Evolutionary conservation across 148 eudicot genomes (phyloP), one percentile per base, ranked within the genome.

Genomic region (Nepenthes gracilis): DNA sequence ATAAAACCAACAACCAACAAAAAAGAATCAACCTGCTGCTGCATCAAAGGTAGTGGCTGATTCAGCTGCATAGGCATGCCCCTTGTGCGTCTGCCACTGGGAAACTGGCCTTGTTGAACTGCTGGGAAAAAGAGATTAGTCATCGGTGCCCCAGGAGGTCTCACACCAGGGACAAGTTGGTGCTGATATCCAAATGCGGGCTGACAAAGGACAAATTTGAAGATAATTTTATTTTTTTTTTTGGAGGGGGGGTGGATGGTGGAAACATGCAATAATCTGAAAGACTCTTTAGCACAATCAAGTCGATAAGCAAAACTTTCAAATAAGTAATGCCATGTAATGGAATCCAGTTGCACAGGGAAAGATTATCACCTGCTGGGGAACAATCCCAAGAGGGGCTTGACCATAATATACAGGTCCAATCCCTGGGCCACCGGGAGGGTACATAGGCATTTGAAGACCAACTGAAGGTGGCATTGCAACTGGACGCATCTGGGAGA

Each of bases 391-490:
- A 58, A 95, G 88, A 2, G 87, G 88, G 57, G 69, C 81, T 77
- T 92, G 98, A 50, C 94, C 90, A 67, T 83, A 88, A 66, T 83
- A 92, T 32, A 85, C 59, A 4, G 4, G 96, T 15, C 96, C 96
- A 36, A 86, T 69, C 55, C 96, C 94, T 23, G 96, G 87, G 69
- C 75, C 86, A 67, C 90, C 94, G 70, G 88, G 97, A 51, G 89
- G 77, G 58, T 80, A 92, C 63, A 88, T 77, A 2, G 96, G 85
- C 88, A 88, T 82, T 50, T 88, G 86, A 61, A 90, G 95, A 79
- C 76, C 80, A 63, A 78, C 84, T 47, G 96, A 59, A 53, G 87
- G 83, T 57, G 82, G 64, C 71, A 84, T 79, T 38, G 81, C 72
- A 57, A 85, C 64, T 35, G 98, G 96, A 35, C 83, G 81, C 88